Conservation (phyloP, 2,329 filamentous ascomycete genomes). For the Paracoccidioides lutzii region DNA sequence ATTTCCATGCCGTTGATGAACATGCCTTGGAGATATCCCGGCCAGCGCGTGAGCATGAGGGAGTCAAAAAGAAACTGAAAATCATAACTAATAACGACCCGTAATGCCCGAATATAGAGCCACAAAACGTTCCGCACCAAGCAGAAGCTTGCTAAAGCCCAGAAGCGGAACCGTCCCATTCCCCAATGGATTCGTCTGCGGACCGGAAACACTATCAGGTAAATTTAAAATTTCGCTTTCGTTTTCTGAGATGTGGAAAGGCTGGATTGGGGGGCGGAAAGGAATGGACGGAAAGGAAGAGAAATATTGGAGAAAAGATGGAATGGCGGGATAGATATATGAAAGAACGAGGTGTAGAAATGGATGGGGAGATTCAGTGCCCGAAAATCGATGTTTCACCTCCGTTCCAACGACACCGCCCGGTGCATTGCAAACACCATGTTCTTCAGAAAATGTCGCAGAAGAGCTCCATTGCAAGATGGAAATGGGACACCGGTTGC, state of each 20-base stretch:
- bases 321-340: not conserved
- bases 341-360: too few relatives aligned
- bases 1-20: conserved; percentile 7
- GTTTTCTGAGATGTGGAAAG: conserved; percentile 3
- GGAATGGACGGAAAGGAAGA: not conserved
- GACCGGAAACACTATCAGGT: conserved; percentile 99
- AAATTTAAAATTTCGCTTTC: conserved; percentile 37
- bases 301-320: not conserved
- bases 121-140: conserved; percentile 99
- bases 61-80: too few relatives aligned
- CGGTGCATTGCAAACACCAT: too few relatives aligned
- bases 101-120: conserved; percentile 47
- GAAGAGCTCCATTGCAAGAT: too few relatives aligned
- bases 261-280: not conserved
- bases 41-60: too few relatives aligned
- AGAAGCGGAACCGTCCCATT: conserved; percentile 99
- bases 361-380: too few relatives aligned
- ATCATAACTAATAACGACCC: conserved; percentile 1
- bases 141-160: conserved; percentile 99
- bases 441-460: too few relatives aligned
- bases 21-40: too few relatives aligned
- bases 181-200: conserved; percentile 99
- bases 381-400: too few relatives aligned
- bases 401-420: too few relatives aligned
- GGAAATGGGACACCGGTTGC: not conserved